Conservation (phyloP, 2,329 filamentous ascomycete genomes). For the Alternaria brassicicola region DNA sequence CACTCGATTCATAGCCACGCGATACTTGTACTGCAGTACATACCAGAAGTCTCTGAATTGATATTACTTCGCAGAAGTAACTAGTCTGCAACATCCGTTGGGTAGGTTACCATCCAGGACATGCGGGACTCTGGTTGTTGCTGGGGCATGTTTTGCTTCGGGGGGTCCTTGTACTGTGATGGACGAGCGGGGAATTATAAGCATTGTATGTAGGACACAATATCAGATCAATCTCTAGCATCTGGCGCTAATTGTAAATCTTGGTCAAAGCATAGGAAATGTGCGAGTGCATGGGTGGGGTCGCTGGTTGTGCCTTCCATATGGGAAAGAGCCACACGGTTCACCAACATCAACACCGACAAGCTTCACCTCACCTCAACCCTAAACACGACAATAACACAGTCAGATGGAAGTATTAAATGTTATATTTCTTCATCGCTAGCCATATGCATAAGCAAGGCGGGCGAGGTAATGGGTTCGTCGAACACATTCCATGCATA, state of each 20-base stretch:
- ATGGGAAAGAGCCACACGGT: background rate
- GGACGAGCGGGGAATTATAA: background rate
- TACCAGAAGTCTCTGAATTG: background rate
- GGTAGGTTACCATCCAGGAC: background rate
- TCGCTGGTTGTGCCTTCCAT: background rate
- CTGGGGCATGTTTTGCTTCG: background rate
- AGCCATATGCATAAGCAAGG: conserved; percentile 13
- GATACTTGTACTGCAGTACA: background rate
- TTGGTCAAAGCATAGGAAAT: background rate
- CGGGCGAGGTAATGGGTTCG: conserved; percentile 24
- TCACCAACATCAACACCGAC: background rate
- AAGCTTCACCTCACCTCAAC: background rate
- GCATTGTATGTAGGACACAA: background rate
- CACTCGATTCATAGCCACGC: background rate
- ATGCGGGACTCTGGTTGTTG: background rate
- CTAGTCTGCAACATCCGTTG: background rate
- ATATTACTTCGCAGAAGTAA: background rate
- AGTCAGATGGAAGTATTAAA: conserved; percentile 13
- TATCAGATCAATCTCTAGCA: background rate
- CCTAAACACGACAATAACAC: background rate
- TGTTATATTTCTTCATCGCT: conserved; percentile 14
- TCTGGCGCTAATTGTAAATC: too few relatives aligned
- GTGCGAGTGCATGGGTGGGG: background rate
- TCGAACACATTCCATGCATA: conserved; percentile 26
- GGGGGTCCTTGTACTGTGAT: background rate